Percentiles rank a stretch among this genome's conserved stretches.
Evolutionary conservation across 2,329 filamentous ascomycete genomes (phyloP).

Genomic region (Setomelanomma holmii): DNA sequence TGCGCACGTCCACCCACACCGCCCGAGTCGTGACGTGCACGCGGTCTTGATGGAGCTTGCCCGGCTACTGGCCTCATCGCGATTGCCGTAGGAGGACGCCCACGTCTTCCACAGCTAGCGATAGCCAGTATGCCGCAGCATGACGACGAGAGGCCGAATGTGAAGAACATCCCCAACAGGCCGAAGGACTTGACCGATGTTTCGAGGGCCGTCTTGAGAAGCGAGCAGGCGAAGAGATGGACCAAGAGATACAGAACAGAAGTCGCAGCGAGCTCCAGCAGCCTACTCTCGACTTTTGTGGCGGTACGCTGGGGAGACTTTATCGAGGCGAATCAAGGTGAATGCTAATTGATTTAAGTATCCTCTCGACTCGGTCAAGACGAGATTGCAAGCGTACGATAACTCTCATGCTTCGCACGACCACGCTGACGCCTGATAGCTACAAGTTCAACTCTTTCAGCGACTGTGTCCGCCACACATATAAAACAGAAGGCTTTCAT

Average conservation of each 20-base stretch:
- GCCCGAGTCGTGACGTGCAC: slow-evolving; percentile 27
- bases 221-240: slow-evolving; percentile 60
- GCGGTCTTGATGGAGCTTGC: slow-evolving; percentile 62
- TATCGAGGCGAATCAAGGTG: too few relatives aligned
- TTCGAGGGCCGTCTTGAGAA: slow-evolving; percentile 44
- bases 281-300: slow-evolving; percentile 76
- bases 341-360: slow-evolving; percentile 58
- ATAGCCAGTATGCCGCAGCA: slow-evolving; percentile 54
- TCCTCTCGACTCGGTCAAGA: slow-evolving; percentile 88
- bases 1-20: slow-evolving; percentile 13
- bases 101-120: slow-evolving; percentile 59
- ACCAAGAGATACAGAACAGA: slow-evolving; percentile 81
- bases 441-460: slow-evolving; percentile 78
- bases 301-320: slow-evolving; percentile 57
- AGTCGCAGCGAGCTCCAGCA: slow-evolving; percentile 78
- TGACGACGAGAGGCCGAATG: slow-evolving; percentile 29
- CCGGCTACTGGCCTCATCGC: slow-evolving; percentile 62
- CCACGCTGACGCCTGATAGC: slow-evolving; percentile 30
- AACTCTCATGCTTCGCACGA: slow-evolving; percentile 1
- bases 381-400: slow-evolving; percentile 77
- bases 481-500: slow-evolving; percentile 61
- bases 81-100: slow-evolving; percentile 66
- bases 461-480: slow-evolving; percentile 78
- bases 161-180: slow-evolving; percentile 30
- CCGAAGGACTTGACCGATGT: slow-evolving; percentile 50